Base-by-base conservation (phyloP, 345 rosid genomes). In the Ailanthus altissimus region DNA sequence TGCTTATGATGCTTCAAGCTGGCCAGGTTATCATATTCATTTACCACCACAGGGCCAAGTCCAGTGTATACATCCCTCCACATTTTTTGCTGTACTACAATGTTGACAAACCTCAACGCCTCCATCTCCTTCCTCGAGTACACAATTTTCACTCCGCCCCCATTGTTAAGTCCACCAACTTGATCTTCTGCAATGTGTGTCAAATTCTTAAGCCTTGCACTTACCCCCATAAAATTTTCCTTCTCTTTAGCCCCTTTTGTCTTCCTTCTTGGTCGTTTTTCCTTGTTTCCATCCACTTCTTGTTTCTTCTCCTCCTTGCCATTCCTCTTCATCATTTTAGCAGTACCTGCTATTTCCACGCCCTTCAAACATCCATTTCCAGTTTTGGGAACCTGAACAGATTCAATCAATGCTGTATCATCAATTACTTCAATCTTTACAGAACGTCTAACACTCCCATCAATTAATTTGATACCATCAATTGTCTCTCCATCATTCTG, bases 71-170 rank as follows among this genome's bases (percentile, higher is more conserved):
- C 70, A 73, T 79, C 77, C 81, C 74, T 82, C 99, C 99, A 96
- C 59, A 90, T 46, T 59, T 84, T 86, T 72, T 79, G 60, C 85
- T 96, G 99, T 62, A 83, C 85, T 16, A 36, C 86, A 81, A 85
- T 56, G 64, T 90, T 77, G 32, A 78, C 84, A 84, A 86, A 92
- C 91, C 92, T 91, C 88, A 96, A 61, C 59, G 83, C 83, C 90
- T 89, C 93, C 90, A 96, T 74, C 84, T 89, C 93, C 68, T 81
- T 72, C 81, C 86, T 88, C 6, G 92, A 78, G 84, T 91, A 93
- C 84, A 80, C 79, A 12, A 15, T 78, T 76, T 74, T 74, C 26
- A 56, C 32, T n/a, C 32, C 70, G 16, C 70, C 77, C 54, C 78
- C 78, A 54, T 42, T 64, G 54, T 53, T 72, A 36, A 18, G 26